A percentile compares a stretch with the other conserved stretches of the same genome.
phyloP scores from a whole-genome alignment of 2,329 filamentous ascomycete species.

The Penicillium sp. region DNA sequence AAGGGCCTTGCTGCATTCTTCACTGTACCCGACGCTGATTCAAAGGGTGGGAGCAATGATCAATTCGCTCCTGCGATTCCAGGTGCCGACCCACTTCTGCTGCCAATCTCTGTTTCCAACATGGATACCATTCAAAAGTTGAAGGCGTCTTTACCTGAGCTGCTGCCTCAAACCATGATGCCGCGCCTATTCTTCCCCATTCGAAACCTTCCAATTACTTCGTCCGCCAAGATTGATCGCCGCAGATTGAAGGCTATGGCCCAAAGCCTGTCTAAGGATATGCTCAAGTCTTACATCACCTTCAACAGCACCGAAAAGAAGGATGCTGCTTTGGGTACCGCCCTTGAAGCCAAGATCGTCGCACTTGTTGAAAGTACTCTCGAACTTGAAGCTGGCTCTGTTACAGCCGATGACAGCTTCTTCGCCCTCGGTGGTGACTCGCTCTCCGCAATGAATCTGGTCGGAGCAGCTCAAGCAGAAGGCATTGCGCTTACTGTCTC shows the following conservation, averaged over 20 bases:
- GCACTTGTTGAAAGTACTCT: conserved; percentile 44
- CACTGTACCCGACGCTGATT: conserved; percentile 23
- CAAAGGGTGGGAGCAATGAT: conserved; percentile 24
- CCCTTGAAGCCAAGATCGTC: conserved; percentile 33
- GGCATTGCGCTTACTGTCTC: conserved; percentile 46
- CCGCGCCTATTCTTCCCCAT: conserved; percentile 48
- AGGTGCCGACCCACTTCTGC: conserved; percentile 24
- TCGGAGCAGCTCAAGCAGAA: conserved; percentile 42
- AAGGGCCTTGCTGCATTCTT: conserved; percentile 40
- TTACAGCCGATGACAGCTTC: conserved; percentile 49
- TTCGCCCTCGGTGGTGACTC: conserved; percentile 52
- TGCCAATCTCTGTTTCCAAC: conserved; percentile 28
- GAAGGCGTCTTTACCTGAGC: conserved; percentile 26
- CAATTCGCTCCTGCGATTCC: conserved; percentile 17
- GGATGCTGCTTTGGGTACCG: conserved; percentile 27
- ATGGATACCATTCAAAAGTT: conserved; percentile 28
- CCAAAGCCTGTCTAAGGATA: conserved; percentile 36
- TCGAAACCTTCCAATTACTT: conserved; percentile 43
- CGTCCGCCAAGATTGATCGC: conserved; percentile 49
- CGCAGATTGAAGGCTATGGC: conserved; percentile 40
- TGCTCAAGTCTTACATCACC: conserved; percentile 33
- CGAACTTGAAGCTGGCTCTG: conserved; percentile 38
- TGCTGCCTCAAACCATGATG: conserved; percentile 47
- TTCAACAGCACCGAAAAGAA: conserved; percentile 18
- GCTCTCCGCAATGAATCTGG: conserved; percentile 51